Base-by-base conservation (phyloP, 192 early-diverging fungal species). In the Backusella psychrophila region DNA sequence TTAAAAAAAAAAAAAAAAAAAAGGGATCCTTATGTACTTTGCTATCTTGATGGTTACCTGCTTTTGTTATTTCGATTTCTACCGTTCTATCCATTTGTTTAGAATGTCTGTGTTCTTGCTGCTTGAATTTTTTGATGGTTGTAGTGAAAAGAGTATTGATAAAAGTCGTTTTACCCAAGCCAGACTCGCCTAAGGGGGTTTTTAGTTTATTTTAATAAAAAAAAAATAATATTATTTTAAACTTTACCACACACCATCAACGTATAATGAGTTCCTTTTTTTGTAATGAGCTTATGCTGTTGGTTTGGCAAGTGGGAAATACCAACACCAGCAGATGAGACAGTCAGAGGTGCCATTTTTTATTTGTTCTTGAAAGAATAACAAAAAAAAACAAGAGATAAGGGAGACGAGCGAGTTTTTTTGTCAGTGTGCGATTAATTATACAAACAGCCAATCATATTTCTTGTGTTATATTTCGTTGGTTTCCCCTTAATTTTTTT, bases 91-190 rank as follows among this genome's bases (percentile, higher is more conserved):
- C 96, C 39, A 96, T 82, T 87, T 98, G 93, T 87, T 98, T 96
- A 76, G 93, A 88, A 88, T 91, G 93, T 72, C 97, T 94, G n/a
- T 89, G 82, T 17, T 36, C 19, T 35, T 46, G 68, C 19, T 78
- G 67, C 52, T 82, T 77, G 31, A 79, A 77, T 12, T 84, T 70
- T 21, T 84, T 84, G 21, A 80, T 89, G 21, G 92, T 91, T 38
- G 94, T 91, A 67, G 94, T 94, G 80, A 98, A 99, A 71, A 99
- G 82, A 41, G 98, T 99, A 88, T 99, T 99, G 90, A 98, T 93
- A 66, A 98, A 88, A 8, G 98, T 99, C 19, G 95, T 93, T 86
- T 99, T 99, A 71, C 98, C 98, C 23, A 98, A 86, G 26, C 98
- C 98, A 53, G 96, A 94, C 80, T 96, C 95, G 53, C 97, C 94